These are phyloP conservation scores for Yamadazyma friedrichii DNA, from an alignment of 1,139 yeast genomes.

Conservation along the genomic window DNA sequence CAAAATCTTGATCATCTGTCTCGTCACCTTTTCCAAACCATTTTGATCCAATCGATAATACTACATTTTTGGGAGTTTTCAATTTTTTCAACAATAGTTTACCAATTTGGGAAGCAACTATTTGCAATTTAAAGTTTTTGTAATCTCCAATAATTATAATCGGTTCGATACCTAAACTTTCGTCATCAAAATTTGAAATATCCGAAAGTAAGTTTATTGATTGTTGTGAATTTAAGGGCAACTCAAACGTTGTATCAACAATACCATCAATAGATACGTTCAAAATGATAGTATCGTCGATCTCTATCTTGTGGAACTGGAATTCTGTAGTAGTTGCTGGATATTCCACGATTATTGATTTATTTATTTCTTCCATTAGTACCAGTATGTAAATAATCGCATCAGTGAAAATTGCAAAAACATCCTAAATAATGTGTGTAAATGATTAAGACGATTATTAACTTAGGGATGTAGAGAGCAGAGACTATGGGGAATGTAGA, in stretches of 20 bases:
- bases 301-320: conserved; percentile 36
- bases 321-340: conserved; percentile 15
- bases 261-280: conserved; percentile 39
- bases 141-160: conserved; percentile 40
- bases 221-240: conserved; percentile 38
- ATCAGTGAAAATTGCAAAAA: not conserved
- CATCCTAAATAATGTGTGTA: too few species aligned
- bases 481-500: not conserved
- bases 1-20: conserved; percentile 34
- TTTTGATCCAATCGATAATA: conserved; percentile 38
- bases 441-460: too few species aligned
- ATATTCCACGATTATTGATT: not conserved
- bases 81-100: conserved; percentile 28
- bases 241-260: conserved; percentile 42
- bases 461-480: too few species aligned
- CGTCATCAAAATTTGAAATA: conserved; percentile 17
- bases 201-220: conserved; percentile 22
- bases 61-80: conserved; percentile 30
- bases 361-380: conserved; percentile 1
- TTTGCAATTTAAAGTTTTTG: conserved; percentile 38
- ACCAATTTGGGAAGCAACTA: conserved; percentile 45
- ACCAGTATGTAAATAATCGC: not conserved
- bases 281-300: conserved; percentile 33
- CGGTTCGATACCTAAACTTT: conserved; percentile 35
- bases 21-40: conserved; percentile 47